These are phyloP conservation scores for Lanmaoa rubissima DNA, from an alignment of 768 basidiomycete genomes.

Conservation along the genomic window DNA sequence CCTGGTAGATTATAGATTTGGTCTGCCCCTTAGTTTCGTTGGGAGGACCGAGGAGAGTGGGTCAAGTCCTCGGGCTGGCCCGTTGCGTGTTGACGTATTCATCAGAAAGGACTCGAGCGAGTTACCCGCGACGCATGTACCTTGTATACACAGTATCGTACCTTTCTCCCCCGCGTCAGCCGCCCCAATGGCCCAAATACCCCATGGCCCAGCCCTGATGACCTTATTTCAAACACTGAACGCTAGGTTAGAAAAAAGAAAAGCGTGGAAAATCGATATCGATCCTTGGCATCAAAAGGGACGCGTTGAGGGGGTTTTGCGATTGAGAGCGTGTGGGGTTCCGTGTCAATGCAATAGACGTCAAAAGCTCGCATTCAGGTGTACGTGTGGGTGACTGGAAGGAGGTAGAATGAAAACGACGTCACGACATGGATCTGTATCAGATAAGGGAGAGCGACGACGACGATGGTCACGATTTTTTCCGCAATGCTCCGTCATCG, in stretches of 20 bases:
- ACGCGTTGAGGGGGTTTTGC: constrained; percentile 10
- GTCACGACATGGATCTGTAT: not conserved
- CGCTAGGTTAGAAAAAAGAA: not conserved
- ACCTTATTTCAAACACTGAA: not conserved
- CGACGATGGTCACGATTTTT: not conserved
- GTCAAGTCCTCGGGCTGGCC: not conserved
- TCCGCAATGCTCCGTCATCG: not conserved
- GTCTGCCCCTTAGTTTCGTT: not conserved
- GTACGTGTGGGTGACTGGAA: not conserved
- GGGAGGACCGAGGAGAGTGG: not conserved
- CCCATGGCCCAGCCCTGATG: not conserved
- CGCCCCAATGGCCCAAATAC: not conserved
- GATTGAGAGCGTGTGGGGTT: not conserved
- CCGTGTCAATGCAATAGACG: not conserved
- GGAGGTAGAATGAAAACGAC: not conserved
- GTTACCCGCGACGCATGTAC: not conserved
- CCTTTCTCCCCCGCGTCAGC: not conserved
- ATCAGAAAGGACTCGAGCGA: not conserved
- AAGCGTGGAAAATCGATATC: not conserved
- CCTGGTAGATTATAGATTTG: not conserved
- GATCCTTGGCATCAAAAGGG: not conserved
- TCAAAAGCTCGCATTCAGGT: not conserved
- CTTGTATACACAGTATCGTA: too few relatives aligned
- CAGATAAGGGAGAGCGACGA: not conserved
- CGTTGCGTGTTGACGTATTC: not conserved